Evolutionary conservation across 1,284 basidiomycete genomes (phyloP).

Genomic region (Leccinum angustisporum): DNA sequence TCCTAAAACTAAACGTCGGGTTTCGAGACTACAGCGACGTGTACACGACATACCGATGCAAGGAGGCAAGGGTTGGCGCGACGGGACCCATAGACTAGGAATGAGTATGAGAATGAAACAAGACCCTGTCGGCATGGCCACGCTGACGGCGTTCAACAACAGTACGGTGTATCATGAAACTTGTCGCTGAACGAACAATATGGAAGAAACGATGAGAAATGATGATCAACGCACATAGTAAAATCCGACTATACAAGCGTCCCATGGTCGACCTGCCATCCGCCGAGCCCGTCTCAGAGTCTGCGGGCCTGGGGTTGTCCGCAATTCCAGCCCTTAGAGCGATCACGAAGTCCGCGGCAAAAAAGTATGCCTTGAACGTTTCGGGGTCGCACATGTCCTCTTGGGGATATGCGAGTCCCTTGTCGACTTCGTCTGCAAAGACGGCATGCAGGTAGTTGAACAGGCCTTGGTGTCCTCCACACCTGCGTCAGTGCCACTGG

Average conservation of each 20-base stretch:
- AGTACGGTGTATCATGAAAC: neutral
- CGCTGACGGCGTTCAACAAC: neutral
- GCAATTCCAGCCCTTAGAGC: constrained; percentile 44
- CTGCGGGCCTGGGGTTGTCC: neutral
- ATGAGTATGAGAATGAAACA: neutral
- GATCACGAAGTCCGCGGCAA: constrained; percentile 74
- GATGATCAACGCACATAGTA: constrained; percentile 65
- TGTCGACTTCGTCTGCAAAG: constrained; percentile 74
- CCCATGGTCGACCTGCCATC: constrained; percentile 52
- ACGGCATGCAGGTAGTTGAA: constrained; percentile 59
- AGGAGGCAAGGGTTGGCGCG: neutral
- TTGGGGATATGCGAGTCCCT: constrained; percentile 84
- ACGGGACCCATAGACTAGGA: neutral
- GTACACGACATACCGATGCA: neutral
- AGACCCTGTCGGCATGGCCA: constrained; percentile 1
- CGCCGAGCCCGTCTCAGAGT: neutral
- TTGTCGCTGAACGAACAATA: neutral
- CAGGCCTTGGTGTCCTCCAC: constrained; percentile 43
- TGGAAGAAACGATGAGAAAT: neutral
- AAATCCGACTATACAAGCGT: constrained; percentile 72
- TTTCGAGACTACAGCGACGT: too few relatives aligned
- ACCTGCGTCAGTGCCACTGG: too few relatives aligned
- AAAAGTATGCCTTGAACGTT: constrained; percentile 72
- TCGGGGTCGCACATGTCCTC: constrained; percentile 56
- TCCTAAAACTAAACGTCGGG: too few relatives aligned